These are phyloP conservation scores for Sugiyamaella xylanicola DNA, from an alignment of 1,139 yeast species.

Conservation along the genomic window DNA sequence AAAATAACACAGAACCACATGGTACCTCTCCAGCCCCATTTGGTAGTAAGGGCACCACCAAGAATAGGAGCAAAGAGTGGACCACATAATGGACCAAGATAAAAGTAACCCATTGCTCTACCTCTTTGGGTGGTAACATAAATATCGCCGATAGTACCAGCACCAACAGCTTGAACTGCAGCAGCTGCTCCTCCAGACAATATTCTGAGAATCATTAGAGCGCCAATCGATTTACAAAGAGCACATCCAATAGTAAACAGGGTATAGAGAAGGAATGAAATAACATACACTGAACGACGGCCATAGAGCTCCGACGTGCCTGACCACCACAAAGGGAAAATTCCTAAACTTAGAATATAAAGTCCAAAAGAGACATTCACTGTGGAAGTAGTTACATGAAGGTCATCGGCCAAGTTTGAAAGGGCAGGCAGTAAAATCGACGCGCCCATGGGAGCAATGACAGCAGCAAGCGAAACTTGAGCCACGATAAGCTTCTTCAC, in stretches of 20 bases:
- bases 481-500: constrained; percentile 60
- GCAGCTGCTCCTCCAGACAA: constrained; percentile 82
- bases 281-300: constrained; percentile 68
- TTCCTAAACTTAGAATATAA: constrained; percentile 70
- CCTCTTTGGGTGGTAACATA: constrained; percentile 72
- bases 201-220: constrained; percentile 68
- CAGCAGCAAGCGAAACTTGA: constrained; percentile 71
- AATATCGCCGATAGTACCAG: constrained; percentile 81
- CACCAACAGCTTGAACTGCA: constrained; percentile 86
- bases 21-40: constrained; percentile 88
- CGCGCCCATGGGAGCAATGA: constrained; percentile 92
- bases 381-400: constrained; percentile 58
- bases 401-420: constrained; percentile 55
- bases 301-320: constrained; percentile 71
- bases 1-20: constrained; percentile 81
- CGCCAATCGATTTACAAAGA: constrained; percentile 59
- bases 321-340: constrained; percentile 91
- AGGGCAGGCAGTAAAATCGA: constrained; percentile 82
- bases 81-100: constrained; percentile 79
- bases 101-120: constrained; percentile 75
- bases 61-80: constrained; percentile 80
- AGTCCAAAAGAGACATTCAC: constrained; percentile 83
- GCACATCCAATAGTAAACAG: constrained; percentile 77
- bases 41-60: constrained; percentile 72
- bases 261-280: constrained; percentile 63